These are phyloP conservation scores for Musa acuminata DNA, from an alignment of 176 grass and related monocot genomes.

Conservation along the genomic window DNA sequence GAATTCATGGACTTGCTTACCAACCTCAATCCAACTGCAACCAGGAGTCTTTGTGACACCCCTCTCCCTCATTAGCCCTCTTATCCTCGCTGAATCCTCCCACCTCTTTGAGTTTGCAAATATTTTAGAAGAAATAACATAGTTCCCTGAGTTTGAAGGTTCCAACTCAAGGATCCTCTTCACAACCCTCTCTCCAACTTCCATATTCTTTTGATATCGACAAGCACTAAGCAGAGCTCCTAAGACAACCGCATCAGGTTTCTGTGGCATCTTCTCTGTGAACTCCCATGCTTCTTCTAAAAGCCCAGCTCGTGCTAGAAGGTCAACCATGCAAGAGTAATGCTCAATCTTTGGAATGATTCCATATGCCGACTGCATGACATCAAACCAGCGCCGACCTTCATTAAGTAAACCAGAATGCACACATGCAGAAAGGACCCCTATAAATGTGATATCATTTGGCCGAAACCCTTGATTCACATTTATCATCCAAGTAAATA, in stretches of 20 bases:
- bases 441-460: conserved; percentile 61
- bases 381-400: conserved; percentile 46
- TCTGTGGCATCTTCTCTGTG: conserved; percentile 47
- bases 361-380: conserved; percentile 39
- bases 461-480: conserved; percentile 28
- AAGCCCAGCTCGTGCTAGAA: conserved; percentile 54
- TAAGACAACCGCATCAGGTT: conserved; percentile 61
- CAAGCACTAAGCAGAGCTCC: conserved; percentile 66
- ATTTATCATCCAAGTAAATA: conserved; percentile 61
- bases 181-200: conserved; percentile 61
- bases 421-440: conserved; percentile 72
- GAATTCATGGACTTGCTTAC: conserved; percentile 61
- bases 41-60: conserved; percentile 69
- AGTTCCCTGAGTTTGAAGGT: conserved; percentile 75
- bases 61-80: conserved; percentile 67
- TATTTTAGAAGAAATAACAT: conserved; percentile 78
- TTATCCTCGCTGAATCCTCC: conserved; percentile 74
- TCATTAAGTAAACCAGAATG: conserved; percentile 61
- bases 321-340: conserved; percentile 83
- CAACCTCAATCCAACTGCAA: conserved; percentile 78
- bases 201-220: conserved; percentile 47
- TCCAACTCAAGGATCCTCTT: conserved; percentile 65
- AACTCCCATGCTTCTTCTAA: conserved; percentile 77
- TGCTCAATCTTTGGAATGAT: conserved; percentile 64
- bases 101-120: conserved; percentile 52